Percentiles rank a stretch among this genome's conserved stretches.
These are phyloP conservation scores for Fusarium napiforme DNA, from an alignment of 2,329 filamentous ascomycete genomes.

Conservation along the genomic window DNA sequence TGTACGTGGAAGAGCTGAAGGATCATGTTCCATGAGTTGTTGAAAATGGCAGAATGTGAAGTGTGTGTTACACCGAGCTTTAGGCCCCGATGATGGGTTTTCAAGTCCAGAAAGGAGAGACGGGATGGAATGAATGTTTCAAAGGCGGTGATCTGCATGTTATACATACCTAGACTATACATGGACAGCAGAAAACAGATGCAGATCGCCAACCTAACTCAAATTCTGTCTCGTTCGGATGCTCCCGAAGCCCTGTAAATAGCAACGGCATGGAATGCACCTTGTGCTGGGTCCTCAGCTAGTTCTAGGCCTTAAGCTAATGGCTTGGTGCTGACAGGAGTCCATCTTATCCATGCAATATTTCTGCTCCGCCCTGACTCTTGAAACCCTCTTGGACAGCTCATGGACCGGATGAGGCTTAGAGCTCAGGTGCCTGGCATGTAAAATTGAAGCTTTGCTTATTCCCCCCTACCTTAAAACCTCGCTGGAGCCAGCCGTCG, in stretches of 20 bases:
- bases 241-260: slow-evolving; percentile 26
- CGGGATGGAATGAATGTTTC: slow-evolving; percentile 4
- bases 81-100: not conserved
- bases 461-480: slow-evolving; percentile 4
- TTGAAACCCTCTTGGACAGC: slow-evolving; percentile 9
- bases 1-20: not conserved
- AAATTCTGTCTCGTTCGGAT: slow-evolving; percentile 11
- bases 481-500: not conserved
- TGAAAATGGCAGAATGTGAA: not conserved
- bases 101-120: not conserved
- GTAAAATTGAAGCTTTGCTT: slow-evolving; percentile 1
- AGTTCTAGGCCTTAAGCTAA: slow-evolving; percentile 24
- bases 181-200: not conserved
- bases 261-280: not conserved
- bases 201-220: not conserved
- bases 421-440: slow-evolving; percentile 25
- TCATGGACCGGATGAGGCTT: slow-evolving; percentile 28
- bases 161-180: not conserved
- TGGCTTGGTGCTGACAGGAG: slow-evolving; percentile 26
- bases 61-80: not conserved
- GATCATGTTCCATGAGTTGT: not conserved
- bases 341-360: slow-evolving; percentile 22
- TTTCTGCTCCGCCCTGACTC: slow-evolving; percentile 23
- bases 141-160: not conserved
- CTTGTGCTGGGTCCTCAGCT: slow-evolving; percentile 7